phyloP scores from a whole-genome alignment of 2,329 filamentous ascomycete species.

The Aspergillus pseudoglaucus region DNA sequence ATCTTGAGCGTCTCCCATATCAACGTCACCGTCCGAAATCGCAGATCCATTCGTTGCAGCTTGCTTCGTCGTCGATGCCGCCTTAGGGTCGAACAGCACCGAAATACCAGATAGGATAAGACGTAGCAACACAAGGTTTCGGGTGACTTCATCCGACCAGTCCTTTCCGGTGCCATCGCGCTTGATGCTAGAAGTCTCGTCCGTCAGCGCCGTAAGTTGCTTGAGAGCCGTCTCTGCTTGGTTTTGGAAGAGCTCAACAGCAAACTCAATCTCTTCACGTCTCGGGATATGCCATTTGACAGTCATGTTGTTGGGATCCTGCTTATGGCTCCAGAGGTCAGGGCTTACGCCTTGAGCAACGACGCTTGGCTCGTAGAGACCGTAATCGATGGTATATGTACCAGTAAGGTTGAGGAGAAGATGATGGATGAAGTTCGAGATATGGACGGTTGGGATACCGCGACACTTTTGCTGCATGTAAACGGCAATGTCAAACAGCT shows the following conservation, averaged over 20 bases:
- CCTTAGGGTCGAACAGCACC: constrained; percentile 75
- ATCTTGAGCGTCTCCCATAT: constrained; percentile 41
- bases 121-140: constrained; percentile 79
- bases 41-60: constrained; percentile 34
- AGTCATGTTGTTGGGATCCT: constrained; percentile 66
- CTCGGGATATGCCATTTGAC: constrained; percentile 88
- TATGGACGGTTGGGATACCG: constrained; percentile 87
- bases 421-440: constrained; percentile 97
- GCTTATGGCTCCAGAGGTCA: constrained; percentile 76
- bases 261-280: constrained; percentile 75
- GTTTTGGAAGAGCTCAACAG: constrained; percentile 78
- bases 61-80: constrained; percentile 52
- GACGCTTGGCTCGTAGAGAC: constrained; percentile 74
- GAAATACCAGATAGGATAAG: constrained; percentile 88
- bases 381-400: constrained; percentile 86
- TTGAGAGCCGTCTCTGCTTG: constrained; percentile 72
- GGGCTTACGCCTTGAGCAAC: constrained; percentile 65
- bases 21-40: constrained; percentile 32
- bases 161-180: constrained; percentile 94
- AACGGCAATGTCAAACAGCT: constrained; percentile 81
- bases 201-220: constrained; percentile 71
- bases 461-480: constrained; percentile 97
- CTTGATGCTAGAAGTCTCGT: constrained; percentile 73
- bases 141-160: constrained; percentile 94
- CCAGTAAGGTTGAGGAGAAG: constrained; percentile 88